Percentiles rank a stretch among this genome's conserved stretches.
phyloP scores from a whole-genome alignment of 78 protist species.

The Dictyostelium brefeldianum region DNA sequence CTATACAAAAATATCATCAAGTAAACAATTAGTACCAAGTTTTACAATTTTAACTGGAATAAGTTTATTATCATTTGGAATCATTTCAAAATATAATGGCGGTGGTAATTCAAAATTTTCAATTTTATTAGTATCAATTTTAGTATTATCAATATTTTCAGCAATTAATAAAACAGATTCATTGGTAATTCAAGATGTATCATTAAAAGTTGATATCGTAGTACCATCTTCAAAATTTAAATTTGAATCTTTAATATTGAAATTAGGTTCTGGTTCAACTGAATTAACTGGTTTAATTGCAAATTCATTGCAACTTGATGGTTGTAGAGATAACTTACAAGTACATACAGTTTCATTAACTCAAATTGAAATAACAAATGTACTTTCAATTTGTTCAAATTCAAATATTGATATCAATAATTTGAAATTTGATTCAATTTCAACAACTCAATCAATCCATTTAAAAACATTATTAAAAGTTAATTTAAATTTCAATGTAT shows the following conservation, averaged over 20 bases:
- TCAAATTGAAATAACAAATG: not conserved
- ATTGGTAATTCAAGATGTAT: not conserved
- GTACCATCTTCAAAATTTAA: slow-evolving; percentile 3
- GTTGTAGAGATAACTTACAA: not conserved
- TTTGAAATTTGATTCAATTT: not conserved
- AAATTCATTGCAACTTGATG: not conserved
- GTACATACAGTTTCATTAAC: not conserved
- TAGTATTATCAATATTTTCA: not conserved
- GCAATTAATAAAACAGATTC: not conserved
- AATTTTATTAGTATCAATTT: not conserved
- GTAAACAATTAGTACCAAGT: not conserved
- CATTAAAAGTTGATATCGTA: not conserved
- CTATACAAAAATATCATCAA: not conserved
- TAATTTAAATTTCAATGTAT: not conserved
- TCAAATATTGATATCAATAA: not conserved
- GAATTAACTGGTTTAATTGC: not conserved
- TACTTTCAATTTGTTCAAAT: not conserved
- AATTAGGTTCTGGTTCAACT: slow-evolving; percentile 5
- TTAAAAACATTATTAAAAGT: not conserved
- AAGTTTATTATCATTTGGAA: not conserved
- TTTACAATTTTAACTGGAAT: not conserved
- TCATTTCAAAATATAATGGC: not conserved
- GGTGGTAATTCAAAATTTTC: not conserved
- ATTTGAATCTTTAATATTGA: not conserved
- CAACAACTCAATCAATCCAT: not conserved